Evolutionary conservation across 225 moss, liverwort and hornwort genomes (phyloP).

Genomic region (Pleurozium schreberi): DNA sequence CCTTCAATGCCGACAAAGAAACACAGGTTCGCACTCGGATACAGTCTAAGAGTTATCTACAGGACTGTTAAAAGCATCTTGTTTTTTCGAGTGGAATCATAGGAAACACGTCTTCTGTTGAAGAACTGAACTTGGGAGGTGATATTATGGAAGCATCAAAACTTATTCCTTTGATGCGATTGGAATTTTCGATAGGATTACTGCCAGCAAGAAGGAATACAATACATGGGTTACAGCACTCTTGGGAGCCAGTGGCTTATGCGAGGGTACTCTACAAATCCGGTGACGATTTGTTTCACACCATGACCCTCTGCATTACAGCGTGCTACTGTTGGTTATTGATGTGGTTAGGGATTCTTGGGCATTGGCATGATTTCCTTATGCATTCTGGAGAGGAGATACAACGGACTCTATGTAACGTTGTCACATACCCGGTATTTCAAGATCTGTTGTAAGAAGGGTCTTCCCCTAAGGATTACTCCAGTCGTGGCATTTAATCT

Average conservation of each 20-base stretch:
- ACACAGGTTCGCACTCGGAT: slow-evolving; percentile 7
- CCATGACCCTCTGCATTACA: background rate
- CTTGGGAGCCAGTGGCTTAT: slow-evolving; percentile 34
- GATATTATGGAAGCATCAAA: background rate
- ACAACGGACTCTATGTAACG: background rate
- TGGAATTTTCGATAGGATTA: background rate
- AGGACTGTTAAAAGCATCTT: background rate
- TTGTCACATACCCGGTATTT: background rate
- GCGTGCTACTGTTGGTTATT: background rate
- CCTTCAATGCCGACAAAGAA: slow-evolving; percentile 21
- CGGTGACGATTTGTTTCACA: background rate
- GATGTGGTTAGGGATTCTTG: background rate
- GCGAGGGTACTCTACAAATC: slow-evolving; percentile 15
- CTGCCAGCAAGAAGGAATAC: slow-evolving; percentile 15
- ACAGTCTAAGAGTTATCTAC: background rate
- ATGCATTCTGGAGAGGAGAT: background rate
- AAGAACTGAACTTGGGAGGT: background rate
- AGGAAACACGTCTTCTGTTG: background rate
- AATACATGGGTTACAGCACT: slow-evolving; percentile 30
- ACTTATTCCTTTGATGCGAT: background rate
- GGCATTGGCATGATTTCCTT: background rate
- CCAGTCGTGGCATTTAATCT: background rate
- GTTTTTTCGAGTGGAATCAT: background rate
- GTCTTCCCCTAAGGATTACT: background rate
- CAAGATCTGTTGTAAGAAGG: background rate